Evolutionary conservation across 441 rosid species (phyloP).

Genomic region (Pelargonium australe): DNA sequence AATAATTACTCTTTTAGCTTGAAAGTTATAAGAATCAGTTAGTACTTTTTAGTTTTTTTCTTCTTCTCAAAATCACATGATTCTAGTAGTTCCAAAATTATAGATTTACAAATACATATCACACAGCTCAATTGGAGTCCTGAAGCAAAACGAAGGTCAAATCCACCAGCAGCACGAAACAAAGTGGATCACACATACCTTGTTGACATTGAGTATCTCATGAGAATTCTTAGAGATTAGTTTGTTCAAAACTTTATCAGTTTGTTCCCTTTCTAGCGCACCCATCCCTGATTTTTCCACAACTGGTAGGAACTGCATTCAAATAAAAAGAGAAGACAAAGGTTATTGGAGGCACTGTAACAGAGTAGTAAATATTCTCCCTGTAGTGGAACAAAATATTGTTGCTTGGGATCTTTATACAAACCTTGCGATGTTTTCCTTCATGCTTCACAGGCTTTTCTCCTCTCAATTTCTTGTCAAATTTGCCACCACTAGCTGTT

Average conservation of each 20-base stretch:
- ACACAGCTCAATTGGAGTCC: background rate
- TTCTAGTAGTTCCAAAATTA: background rate
- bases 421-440: conserved; percentile 83
- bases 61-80: background rate
- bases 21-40: background rate
- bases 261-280: conserved; percentile 67
- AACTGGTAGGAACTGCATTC: conserved; percentile 69
- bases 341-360: background rate
- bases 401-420: conserved; percentile 9
- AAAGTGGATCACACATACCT: conserved; percentile 34
- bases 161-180: background rate
- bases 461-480: conserved; percentile 74
- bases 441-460: conserved; percentile 72
- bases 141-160: background rate
- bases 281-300: conserved; percentile 54
- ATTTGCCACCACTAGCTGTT: conserved; percentile 93
- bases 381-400: too few species aligned
- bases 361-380: too few species aligned
- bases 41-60: background rate
- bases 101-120: background rate
- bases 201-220: conserved; percentile 73
- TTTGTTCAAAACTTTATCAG: conserved; percentile 66
- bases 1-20: background rate
- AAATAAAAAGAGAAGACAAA: background rate
- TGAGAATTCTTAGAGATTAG: conserved; percentile 70